Evolutionary conservation across 1,139 yeast genomes (phyloP), one percentile per base, ranked within the genome.

Genomic region (Suhomyces bolitotheri): DNA sequence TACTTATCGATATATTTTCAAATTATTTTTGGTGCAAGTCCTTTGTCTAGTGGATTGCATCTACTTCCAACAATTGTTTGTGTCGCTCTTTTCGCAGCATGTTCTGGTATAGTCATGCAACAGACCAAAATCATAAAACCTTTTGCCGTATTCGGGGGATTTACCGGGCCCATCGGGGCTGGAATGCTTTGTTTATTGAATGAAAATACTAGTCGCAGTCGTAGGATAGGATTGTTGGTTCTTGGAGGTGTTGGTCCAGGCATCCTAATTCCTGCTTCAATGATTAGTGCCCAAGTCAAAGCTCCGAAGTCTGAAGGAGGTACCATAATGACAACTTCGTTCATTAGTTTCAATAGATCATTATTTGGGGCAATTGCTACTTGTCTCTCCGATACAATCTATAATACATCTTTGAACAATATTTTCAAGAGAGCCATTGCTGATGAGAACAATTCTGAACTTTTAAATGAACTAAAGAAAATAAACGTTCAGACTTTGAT

Each of bases 41-140:
- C 87, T 1, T 70, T 76, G 64, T 62, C 67, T 40, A 75, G 86
- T 1, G 86, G 87, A 22, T 59, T 80, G 25, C 73, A 74, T 44
- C 53, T 79, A 44, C 55, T 82, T 19, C 82, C 87, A 2, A 46
- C 70, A 43, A 67, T 80, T 28, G 54, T 81, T 21, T 58, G 81
- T 2, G 71, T 78, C 3, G 69, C 80, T 4, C 25, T 79, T 4
- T 43, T 76, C 2, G 69, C 81, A 1, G 56, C 74, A 1, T 26
- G 53, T 8, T 62, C 68, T 27, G 85, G 85, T 21, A 44, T 71
- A 1, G 44, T 70, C 28, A 66, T 78, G 43, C 60, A 71, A 29
- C 61, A 57, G 41, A 64, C 78, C 1, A 66, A 81, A 26, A 46
- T 36, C 27, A 57, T 66, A 26, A 68, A 67, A 42, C 65, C 64